Conservation (phyloP, 345 rosid species). For the Euphorbia lathyris region DNA sequence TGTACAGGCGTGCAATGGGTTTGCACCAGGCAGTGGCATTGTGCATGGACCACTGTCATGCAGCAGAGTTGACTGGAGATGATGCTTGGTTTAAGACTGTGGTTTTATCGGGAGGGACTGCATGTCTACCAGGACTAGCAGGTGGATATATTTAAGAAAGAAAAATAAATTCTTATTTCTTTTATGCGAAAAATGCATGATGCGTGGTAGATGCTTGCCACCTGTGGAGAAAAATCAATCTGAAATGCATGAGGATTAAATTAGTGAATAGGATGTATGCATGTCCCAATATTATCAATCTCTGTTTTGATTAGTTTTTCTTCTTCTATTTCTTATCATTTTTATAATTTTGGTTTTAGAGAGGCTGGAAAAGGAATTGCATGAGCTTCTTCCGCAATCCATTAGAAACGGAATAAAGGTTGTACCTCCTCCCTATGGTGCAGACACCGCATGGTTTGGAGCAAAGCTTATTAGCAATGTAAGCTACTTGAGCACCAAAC, state of each 20-base stretch:
- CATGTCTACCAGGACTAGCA: constrained; percentile 83
- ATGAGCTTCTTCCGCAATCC: constrained; percentile 49
- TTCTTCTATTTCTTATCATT: not conserved
- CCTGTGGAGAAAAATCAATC: not conserved
- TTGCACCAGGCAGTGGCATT: constrained; percentile 86
- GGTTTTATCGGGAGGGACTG: constrained; percentile 75
- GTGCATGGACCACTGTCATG: constrained; percentile 90
- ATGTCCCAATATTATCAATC: not conserved
- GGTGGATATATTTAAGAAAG: constrained; percentile 30
- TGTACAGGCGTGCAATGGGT: constrained; percentile 68
- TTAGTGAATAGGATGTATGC: not conserved
- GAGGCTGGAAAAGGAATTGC: constrained; percentile 81
- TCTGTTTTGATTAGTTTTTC: not conserved
- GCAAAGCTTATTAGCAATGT: constrained; percentile 84
- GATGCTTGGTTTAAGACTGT: constrained; percentile 90
- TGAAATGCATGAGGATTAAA: not conserved
- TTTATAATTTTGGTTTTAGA: constrained; percentile 29
- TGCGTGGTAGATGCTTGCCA: not conserved
- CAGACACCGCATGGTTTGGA: constrained; percentile 87
- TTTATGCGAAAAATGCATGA: not conserved
- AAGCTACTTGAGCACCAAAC: constrained; percentile 27
- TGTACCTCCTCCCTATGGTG: constrained; percentile 64
- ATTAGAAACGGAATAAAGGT: constrained; percentile 59
- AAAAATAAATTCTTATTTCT: not conserved
- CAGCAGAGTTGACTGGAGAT: constrained; percentile 58